These are phyloP conservation scores for Pleurotus pulmonarius DNA, from an alignment of 768 basidiomycete genomes.

Conservation along the genomic window DNA sequence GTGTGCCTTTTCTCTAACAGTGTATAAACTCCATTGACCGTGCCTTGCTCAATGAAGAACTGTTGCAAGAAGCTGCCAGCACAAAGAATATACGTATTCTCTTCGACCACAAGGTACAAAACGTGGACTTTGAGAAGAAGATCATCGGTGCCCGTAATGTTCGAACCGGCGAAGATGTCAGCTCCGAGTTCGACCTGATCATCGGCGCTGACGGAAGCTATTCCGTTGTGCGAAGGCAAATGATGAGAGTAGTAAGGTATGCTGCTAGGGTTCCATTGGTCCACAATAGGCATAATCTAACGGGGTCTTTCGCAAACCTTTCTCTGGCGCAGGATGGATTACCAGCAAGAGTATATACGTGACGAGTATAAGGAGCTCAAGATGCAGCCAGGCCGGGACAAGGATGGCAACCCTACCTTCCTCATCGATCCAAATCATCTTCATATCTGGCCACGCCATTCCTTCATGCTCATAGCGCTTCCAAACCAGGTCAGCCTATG, in stretches of 20 bases:
- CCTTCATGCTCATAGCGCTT: conserved; percentile 98
- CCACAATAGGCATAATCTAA: too few relatives aligned
- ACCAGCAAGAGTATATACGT: conserved; percentile 90
- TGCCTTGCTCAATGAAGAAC: conserved; percentile 76
- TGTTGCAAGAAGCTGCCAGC: conserved; percentile 74
- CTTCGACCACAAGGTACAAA: conserved; percentile 79
- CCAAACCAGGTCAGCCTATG: conserved; percentile 76
- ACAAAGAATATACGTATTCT: conserved; percentile 60
- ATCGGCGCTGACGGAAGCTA: conserved; percentile 95
- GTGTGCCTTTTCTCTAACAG: conserved; percentile 38
- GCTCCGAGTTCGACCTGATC: conserved; percentile 69
- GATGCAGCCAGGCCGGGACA: conserved; percentile 78
- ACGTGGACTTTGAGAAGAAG: conserved; percentile 71
- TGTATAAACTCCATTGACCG: conserved; percentile 95
- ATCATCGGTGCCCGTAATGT: conserved; percentile 49
- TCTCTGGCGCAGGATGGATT: conserved; percentile 72
- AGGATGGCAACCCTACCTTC: conserved; percentile 62
- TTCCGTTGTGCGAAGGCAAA: conserved; percentile 84
- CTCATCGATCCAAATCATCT: conserved; percentile 92
- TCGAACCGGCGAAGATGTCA: conserved; percentile 35
- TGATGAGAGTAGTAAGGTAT: conserved; percentile 93
- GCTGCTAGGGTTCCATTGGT: conserved; percentile 24
- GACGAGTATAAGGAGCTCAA: conserved; percentile 96
- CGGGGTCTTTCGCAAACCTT: conserved; percentile 22
- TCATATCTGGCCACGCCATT: conserved; percentile 98